Conservation (phyloP, 495 filamentous ascomycete species). For the Talaromyces stipitatus region DNA sequence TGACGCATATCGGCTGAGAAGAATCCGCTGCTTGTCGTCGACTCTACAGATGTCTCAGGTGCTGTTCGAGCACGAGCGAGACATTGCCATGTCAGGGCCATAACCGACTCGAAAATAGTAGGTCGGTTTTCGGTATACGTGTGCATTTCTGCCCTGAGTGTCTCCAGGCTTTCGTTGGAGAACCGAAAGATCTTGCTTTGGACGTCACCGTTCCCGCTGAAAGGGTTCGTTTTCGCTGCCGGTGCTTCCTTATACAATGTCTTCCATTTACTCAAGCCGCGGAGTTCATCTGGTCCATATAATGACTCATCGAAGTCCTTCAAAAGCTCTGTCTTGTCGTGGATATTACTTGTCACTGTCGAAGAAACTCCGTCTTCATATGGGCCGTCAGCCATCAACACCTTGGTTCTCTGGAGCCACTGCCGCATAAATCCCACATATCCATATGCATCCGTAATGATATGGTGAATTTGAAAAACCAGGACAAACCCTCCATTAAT, state of each 20-base stretch:
- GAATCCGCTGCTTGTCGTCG: background rate
- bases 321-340: background rate
- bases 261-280: background rate
- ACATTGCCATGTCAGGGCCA: background rate
- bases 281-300: background rate
- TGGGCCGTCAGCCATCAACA: background rate
- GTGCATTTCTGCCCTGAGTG: background rate
- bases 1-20: background rate
- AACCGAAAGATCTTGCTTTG: background rate
- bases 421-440: background rate
- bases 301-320: background rate
- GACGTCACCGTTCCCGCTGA: background rate
- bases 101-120: background rate
- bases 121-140: background rate
- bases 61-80: background rate
- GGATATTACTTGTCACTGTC: background rate
- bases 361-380: no score
- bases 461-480: background rate
- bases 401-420: background rate
- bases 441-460: background rate
- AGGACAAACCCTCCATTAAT: background rate
- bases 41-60: background rate
- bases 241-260: background rate
- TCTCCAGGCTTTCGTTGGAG: background rate
- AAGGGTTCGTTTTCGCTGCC: background rate